Evolutionary conservation across 805 yeast genomes (phyloP).

Genomic region (Huiozyma sinensis): DNA sequence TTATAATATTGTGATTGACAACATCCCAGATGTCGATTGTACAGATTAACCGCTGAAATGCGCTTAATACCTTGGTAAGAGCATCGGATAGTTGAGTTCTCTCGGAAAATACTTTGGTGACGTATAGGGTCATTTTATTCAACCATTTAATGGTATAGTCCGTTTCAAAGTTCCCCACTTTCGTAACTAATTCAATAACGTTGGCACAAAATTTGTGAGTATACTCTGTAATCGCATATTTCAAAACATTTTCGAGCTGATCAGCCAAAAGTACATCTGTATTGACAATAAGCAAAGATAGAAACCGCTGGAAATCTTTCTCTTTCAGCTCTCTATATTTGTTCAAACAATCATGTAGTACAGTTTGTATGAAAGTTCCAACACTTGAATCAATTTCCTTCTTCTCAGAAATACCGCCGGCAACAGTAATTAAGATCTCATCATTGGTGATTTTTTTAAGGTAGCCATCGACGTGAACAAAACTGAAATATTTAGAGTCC

Average conservation of each 20-base stretch:
- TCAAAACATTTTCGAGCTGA: constrained; percentile 17
- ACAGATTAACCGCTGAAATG: constrained; percentile 27
- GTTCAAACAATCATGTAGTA: constrained; percentile 6
- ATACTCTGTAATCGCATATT: constrained; percentile 19
- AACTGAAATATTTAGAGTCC: constrained; percentile 6
- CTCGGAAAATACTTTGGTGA: constrained; percentile 58
- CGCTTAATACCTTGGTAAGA: constrained; percentile 27
- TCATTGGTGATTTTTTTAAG: constrained; percentile 8
- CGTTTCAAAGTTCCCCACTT: constrained; percentile 9
- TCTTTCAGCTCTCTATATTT: constrained; percentile 1
- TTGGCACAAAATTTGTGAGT: constrained; percentile 24
- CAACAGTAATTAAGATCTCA: constrained; percentile 20
- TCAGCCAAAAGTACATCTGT: constrained; percentile 8
- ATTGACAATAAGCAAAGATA: constrained; percentile 8
- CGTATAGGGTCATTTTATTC: constrained; percentile 44
- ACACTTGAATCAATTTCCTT: constrained; percentile 6
- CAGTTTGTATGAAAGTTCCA: constrained; percentile 9
- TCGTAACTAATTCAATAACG: constrained; percentile 19
- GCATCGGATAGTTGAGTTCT: constrained; percentile 17
- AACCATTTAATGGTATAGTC: constrained; percentile 36
- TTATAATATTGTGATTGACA: constrained; percentile 38
- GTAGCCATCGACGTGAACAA: constrained; percentile 3
- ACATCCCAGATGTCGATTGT: constrained; percentile 28
- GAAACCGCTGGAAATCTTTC: constrained; percentile 4
- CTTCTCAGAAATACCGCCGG: constrained; percentile 12